These are phyloP conservation scores for Porogramme epimiltina DNA, from an alignment of 1,284 basidiomycete species.

Conservation along the genomic window DNA sequence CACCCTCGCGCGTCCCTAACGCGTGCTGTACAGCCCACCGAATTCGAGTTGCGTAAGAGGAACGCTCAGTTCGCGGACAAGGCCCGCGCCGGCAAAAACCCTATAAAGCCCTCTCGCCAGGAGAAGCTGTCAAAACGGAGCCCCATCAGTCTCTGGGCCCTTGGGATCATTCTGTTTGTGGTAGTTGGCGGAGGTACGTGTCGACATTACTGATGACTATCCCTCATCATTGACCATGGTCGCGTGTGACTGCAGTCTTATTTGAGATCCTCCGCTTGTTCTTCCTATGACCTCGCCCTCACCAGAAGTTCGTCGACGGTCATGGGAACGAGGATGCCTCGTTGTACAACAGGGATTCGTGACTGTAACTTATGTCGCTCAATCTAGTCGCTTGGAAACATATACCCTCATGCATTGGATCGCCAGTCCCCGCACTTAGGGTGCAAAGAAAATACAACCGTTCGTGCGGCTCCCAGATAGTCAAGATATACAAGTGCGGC, in stretches of 20 bases:
- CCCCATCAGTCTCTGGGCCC: constrained; percentile 70
- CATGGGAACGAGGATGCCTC: constrained; percentile 15
- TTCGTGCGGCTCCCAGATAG: background rate
- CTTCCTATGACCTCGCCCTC: constrained; percentile 51
- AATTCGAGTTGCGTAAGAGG: constrained; percentile 78
- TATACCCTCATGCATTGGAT: too few species aligned
- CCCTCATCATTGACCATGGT: constrained; percentile 2
- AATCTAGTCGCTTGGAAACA: constrained; percentile 11
- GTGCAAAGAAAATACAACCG: background rate
- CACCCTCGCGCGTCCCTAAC: background rate
- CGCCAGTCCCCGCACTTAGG: too few species aligned
- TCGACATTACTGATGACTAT: background rate
- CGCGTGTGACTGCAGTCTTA: constrained; percentile 47
- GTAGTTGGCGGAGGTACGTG: constrained; percentile 76
- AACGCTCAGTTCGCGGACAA: constrained; percentile 78
- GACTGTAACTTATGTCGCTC: constrained; percentile 21
- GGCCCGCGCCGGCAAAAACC: constrained; percentile 71
- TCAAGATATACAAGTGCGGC: background rate
- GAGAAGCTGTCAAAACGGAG: constrained; percentile 70
- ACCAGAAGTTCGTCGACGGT: constrained; percentile 2
- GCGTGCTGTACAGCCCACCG: constrained; percentile 41
- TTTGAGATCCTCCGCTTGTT: constrained; percentile 70
- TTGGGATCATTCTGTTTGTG: constrained; percentile 70
- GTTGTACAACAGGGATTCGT: constrained; percentile 24
- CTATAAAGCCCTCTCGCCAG: constrained; percentile 68